These are phyloP conservation scores for Allium sativum DNA, from an alignment of 106 monocot genomes.

Conservation along the genomic window DNA sequence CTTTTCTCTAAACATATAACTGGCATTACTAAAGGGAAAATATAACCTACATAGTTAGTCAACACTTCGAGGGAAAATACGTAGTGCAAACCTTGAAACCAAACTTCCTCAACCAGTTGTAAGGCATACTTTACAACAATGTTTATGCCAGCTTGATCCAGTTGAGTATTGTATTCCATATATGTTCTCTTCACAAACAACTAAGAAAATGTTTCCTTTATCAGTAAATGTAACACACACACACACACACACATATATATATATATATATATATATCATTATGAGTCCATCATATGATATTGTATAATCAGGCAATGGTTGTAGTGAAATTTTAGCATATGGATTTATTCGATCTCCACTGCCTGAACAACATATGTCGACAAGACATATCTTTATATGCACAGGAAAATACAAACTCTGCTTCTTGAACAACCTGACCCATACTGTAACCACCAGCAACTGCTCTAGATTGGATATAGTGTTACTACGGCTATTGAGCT, in stretches of 20 bases:
- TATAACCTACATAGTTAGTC: no score
- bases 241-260: no score
- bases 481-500: constrained; percentile 43
- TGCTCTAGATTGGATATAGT: constrained; percentile 45
- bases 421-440: constrained; percentile 97
- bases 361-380: constrained; percentile 73
- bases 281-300: constrained; percentile 80
- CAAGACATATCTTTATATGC: constrained; percentile 55
- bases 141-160: constrained; percentile 86
- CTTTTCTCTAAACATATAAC: no score
- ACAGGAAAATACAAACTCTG: constrained; percentile 50
- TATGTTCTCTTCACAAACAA: constrained; percentile 88
- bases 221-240: constrained; percentile 70
- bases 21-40: no score
- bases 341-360: constrained; percentile 73
- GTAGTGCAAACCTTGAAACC: constrained; percentile 51
- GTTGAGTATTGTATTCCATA: constrained; percentile 79
- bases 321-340: constrained; percentile 74
- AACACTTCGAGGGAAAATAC: no score
- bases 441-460: constrained; percentile 83
- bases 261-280: no score
- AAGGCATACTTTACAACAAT: constrained; percentile 74
- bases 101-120: constrained; percentile 69
- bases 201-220: constrained; percentile 69
- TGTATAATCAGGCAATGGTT: constrained; percentile 82